Evolutionary conservation across 441 rosid genomes (phyloP).

Genomic region (Eutrema salsugineum): DNA sequence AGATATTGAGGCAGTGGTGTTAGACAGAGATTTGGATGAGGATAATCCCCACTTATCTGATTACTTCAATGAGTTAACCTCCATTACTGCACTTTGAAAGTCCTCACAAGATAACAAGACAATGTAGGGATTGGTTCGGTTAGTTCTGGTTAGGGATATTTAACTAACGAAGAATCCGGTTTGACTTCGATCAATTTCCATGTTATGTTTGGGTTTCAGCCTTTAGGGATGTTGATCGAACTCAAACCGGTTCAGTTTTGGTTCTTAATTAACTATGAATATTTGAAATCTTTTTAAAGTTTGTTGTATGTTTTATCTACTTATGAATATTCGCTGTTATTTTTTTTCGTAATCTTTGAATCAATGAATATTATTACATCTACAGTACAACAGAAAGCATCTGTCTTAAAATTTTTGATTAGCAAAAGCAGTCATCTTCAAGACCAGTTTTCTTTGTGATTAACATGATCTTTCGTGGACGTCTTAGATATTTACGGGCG

Average conservation of each 20-base stretch:
- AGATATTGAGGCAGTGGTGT: background rate
- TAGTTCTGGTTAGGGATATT: background rate
- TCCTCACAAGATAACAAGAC: background rate
- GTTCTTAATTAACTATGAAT: background rate
- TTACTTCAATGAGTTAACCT: background rate
- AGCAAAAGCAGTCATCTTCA: too few species aligned
- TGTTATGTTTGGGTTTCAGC: background rate
- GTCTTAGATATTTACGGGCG: too few species aligned
- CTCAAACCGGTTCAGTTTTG: background rate
- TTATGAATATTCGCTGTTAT: background rate
- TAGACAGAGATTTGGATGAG: background rate
- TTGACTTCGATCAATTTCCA: background rate
- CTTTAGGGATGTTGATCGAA: background rate
- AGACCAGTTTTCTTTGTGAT: too few species aligned
- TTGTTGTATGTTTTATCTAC: background rate
- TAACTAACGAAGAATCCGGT: background rate
- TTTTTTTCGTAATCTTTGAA: background rate
- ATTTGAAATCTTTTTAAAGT: background rate
- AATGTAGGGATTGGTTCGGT: background rate
- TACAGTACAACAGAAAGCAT: background rate
- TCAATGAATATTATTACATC: background rate
- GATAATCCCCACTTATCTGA: constrained; percentile 1
- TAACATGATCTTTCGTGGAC: too few species aligned
- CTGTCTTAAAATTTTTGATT: background rate
- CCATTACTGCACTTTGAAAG: background rate